Conservation (phyloP, 495 filamentous ascomycete genomes). For the Hypoxylon fragiforme region DNA sequence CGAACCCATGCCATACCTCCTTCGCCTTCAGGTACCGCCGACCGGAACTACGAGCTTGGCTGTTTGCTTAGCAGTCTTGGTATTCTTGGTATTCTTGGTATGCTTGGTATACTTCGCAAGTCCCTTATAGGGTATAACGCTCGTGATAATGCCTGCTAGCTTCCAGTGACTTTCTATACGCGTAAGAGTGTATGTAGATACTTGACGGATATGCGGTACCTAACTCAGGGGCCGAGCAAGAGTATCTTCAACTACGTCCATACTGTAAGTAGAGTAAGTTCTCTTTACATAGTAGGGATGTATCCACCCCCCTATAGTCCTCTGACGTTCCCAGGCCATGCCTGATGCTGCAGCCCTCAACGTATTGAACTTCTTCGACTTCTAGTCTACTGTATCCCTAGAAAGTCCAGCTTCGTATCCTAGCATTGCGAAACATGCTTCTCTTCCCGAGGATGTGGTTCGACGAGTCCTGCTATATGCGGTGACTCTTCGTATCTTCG, state of each 20-base stretch:
- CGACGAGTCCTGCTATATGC: constrained; percentile 48
- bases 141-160: background rate
- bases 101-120: too few relatives aligned
- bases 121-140: background rate
- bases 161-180: background rate
- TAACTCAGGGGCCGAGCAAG: constrained; percentile 35
- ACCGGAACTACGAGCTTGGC: constrained; percentile 7
- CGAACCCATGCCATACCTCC: constrained; percentile 7
- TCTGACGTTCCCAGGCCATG: constrained; percentile 21
- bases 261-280: constrained; percentile 14
- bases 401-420: constrained; percentile 40
- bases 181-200: constrained; percentile 22
- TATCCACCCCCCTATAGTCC: background rate
- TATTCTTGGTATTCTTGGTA: background rate
- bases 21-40: background rate
- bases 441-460: constrained; percentile 37
- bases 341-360: constrained; percentile 37
- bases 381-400: constrained; percentile 41
- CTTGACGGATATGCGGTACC: constrained; percentile 36
- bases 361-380: constrained; percentile 39
- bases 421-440: constrained; percentile 36
- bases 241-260: constrained; percentile 39
- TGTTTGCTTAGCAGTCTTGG: background rate
- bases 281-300: background rate
- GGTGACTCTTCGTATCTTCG: constrained; percentile 50